Evolutionary conservation across 495 filamentous ascomycete genomes (phyloP).

Genomic region (Xylaria flabelliformis): DNA sequence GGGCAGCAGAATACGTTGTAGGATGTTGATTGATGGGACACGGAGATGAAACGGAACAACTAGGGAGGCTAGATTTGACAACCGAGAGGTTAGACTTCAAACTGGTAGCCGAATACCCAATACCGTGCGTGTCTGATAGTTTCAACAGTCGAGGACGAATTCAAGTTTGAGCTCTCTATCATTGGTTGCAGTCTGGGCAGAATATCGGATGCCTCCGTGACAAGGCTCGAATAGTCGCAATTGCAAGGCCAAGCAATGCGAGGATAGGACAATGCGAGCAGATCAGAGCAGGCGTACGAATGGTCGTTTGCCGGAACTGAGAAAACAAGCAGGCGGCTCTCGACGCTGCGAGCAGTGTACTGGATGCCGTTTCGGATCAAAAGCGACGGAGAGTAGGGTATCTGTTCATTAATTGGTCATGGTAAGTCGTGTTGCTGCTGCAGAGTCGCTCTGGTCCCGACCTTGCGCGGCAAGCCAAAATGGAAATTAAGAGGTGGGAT

Average conservation of each 20-base stretch:
- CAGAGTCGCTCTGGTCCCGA: constrained; percentile 16
- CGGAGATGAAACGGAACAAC: constrained; percentile 5
- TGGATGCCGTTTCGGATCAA: constrained; percentile 18
- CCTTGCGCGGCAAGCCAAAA: constrained; percentile 24
- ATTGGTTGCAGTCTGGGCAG: neutral
- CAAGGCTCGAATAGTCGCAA: neutral
- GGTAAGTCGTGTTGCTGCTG: constrained; percentile 14
- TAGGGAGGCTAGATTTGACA: neutral
- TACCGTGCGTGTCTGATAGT: neutral
- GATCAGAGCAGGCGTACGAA: constrained; percentile 10
- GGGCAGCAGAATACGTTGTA: neutral
- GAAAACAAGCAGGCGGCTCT: neutral
- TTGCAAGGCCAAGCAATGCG: neutral
- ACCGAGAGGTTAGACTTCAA: constrained; percentile 14
- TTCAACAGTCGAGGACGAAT: constrained; percentile 10
- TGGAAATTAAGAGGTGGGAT: constrained; percentile 10
- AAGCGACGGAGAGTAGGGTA: constrained; percentile 18
- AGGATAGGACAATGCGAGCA: constrained; percentile 9
- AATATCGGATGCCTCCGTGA: neutral
- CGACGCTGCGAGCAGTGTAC: constrained; percentile 4
- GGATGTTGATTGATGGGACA: constrained; percentile 14
- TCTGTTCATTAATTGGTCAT: constrained; percentile 26
- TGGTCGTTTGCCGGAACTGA: constrained; percentile 10
- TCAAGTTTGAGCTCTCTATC: constrained; percentile 16
- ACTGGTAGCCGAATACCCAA: constrained; percentile 18